These are phyloP conservation scores for Hymenoscyphus fraxineus DNA, from an alignment of 2,329 filamentous ascomycete species.

Conservation along the genomic window DNA sequence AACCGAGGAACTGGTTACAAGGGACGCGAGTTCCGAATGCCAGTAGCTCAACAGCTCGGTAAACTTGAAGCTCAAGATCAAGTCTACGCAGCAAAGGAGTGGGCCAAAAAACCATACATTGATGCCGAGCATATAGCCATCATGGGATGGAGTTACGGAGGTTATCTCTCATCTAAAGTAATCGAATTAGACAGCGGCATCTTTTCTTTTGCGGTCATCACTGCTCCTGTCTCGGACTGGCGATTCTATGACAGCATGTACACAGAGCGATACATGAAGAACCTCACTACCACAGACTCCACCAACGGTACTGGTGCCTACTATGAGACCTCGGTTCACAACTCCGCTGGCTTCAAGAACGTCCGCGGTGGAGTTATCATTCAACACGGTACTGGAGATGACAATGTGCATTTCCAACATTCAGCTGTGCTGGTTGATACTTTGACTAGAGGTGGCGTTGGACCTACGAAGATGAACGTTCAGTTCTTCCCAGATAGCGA, in stretches of 20 bases:
- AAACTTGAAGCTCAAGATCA: slow-evolving; percentile 63
- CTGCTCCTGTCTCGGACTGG: slow-evolving; percentile 65
- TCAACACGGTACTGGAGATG: slow-evolving; percentile 64
- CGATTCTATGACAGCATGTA: slow-evolving; percentile 70
- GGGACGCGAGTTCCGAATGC: slow-evolving; percentile 58
- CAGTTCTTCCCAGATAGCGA: slow-evolving; percentile 63
- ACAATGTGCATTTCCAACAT: slow-evolving; percentile 71
- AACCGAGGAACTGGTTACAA: slow-evolving; percentile 64
- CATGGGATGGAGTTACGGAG: slow-evolving; percentile 67
- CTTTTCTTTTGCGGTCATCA: slow-evolving; percentile 61
- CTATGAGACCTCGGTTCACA: slow-evolving; percentile 55
- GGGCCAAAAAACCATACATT: slow-evolving; percentile 50
- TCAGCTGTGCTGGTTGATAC: slow-evolving; percentile 58
- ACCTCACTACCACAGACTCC: slow-evolving; percentile 41
- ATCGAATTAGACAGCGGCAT: slow-evolving; percentile 57
- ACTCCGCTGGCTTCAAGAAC: slow-evolving; percentile 57
- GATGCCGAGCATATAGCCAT: slow-evolving; percentile 59
- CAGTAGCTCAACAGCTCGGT: slow-evolving; percentile 57
- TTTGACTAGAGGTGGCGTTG: slow-evolving; percentile 55
- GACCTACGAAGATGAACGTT: slow-evolving; percentile 58
- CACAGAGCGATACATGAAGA: slow-evolving; percentile 71
- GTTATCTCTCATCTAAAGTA: slow-evolving; percentile 63
- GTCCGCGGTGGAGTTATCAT: slow-evolving; percentile 58
- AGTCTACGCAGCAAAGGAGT: slow-evolving; percentile 60
- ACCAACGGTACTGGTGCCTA: slow-evolving; percentile 51